phyloP scores from a whole-genome alignment of 2,329 filamentous ascomycete species.

The Pyrenophora graminea region DNA sequence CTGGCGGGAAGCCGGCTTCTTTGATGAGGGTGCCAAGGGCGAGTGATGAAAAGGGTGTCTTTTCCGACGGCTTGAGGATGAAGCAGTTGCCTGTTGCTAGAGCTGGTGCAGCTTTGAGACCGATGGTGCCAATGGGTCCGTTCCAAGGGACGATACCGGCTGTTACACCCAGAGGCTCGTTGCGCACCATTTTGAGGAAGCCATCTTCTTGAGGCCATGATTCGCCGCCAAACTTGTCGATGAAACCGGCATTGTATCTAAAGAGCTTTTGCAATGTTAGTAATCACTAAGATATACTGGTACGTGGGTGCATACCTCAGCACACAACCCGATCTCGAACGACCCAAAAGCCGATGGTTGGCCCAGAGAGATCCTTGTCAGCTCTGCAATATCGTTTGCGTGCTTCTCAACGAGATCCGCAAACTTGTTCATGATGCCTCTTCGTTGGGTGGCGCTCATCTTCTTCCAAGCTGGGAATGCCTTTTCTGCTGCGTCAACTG shows the following conservation, averaged over 20 bases:
- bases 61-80: slow-evolving; percentile 45
- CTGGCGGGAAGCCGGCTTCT: slow-evolving; percentile 47
- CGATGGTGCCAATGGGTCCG: slow-evolving; percentile 45
- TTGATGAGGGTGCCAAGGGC: slow-evolving; percentile 42
- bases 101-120: slow-evolving; percentile 44
- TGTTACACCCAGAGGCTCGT: slow-evolving; percentile 50
- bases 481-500: slow-evolving; percentile 55
- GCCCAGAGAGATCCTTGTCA: slow-evolving; percentile 54
- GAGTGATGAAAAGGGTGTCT: slow-evolving; percentile 42
- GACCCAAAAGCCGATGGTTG: slow-evolving; percentile 52
- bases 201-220: slow-evolving; percentile 52
- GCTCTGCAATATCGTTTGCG: slow-evolving; percentile 27
- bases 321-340: slow-evolving; percentile 49
- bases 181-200: slow-evolving; percentile 50
- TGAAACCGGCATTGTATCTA: slow-evolving; percentile 44
- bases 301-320: slow-evolving; percentile 31
- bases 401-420: slow-evolving; percentile 39
- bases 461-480: slow-evolving; percentile 53
- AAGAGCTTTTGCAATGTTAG: slow-evolving; percentile 27
- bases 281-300: slow-evolving; percentile 19
- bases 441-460: slow-evolving; percentile 27
- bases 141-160: slow-evolving; percentile 52
- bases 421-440: slow-evolving; percentile 40
- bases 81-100: slow-evolving; percentile 44
- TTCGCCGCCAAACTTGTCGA: slow-evolving; percentile 42